Conservation (phyloP, 345 rosid species). For the Populus davidiana region DNA sequence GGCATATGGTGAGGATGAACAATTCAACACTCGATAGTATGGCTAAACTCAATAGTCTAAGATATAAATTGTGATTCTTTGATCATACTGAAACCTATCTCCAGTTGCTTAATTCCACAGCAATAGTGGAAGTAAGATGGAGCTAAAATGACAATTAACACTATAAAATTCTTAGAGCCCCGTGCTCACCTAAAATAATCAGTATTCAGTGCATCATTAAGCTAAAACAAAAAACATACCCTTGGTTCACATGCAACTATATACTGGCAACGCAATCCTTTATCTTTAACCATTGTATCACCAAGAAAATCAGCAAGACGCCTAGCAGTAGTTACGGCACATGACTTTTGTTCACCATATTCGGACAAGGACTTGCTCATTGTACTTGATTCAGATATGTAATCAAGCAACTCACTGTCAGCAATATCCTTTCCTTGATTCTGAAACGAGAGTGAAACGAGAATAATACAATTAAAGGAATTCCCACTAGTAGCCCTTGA, state of each 20-base stretch:
- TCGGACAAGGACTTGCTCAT: slow-evolving; percentile 98
- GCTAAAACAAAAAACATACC: slow-evolving; percentile 42
- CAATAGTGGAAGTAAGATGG: slow-evolving; percentile 3
- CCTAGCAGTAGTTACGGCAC: slow-evolving; percentile 96
- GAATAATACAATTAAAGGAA: slow-evolving; percentile 13
- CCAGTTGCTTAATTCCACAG: not conserved
- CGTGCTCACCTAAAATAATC: not conserved
- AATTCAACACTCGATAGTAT: too few relatives aligned
- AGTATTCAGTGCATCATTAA: slow-evolving; percentile 1
- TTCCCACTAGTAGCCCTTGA: not conserved
- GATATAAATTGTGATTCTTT: too few relatives aligned
- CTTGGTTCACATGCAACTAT: slow-evolving; percentile 91
- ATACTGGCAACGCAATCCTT: slow-evolving; percentile 96
- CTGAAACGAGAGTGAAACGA: slow-evolving; percentile 38
- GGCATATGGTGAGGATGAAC: too few relatives aligned
- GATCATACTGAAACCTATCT: not conserved
- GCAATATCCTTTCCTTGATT: slow-evolving; percentile 89
- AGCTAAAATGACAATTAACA: not conserved
- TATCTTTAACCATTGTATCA: slow-evolving; percentile 90
- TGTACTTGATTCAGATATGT: slow-evolving; percentile 97
- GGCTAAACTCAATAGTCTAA: too few relatives aligned
- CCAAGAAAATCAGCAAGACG: slow-evolving; percentile 96
- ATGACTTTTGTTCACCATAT: slow-evolving; percentile 91
- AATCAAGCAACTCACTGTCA: slow-evolving; percentile 88
- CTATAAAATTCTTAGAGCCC: not conserved